Base-by-base conservation (phyloP, 129 eudicot species). In the Tanacetum coccineum region DNA sequence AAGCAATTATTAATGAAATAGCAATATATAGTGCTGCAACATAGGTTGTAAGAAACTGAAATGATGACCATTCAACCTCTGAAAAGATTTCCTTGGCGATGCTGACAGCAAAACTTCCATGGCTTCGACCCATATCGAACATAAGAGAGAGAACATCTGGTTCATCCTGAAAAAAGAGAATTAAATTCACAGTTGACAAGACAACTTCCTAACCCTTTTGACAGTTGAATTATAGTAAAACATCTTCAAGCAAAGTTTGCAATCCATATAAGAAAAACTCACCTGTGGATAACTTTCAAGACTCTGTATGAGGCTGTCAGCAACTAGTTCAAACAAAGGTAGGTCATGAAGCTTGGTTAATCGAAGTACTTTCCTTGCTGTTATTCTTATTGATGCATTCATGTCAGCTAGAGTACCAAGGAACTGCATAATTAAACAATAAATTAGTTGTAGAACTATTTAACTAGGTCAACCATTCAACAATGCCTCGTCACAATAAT, bases 221-320 rank as follows among this genome's bases (percentile, higher is more conserved):
- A 13, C 48, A 51, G 12, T 21, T 19, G 36, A 30, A 15, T 3
- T 18, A 46, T 28, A 17, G 61, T 22, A 3, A 36, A 32, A 51
- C 58, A 11, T 30, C 61, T 9, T 11, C 32, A 54, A 15, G 28
- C 13, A 58, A 9, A 17, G 13, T 6, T 14, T 1, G 5, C 4
- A n/a, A 58, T 54, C 18, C 1, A 20, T 42, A 25, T 32, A 79
- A 28, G 49, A 61, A 58, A 11, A 58, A 70, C 77, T 39, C 36
- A 92, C 96, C 87, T 88, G 90, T 20, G 95, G 89, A 82, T 81
- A 80, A 18, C 59, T 54, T 52, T 86, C 84, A 75, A 88, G 79
- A 73, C 83, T 86, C 47, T 69, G 69, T 17, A 88, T 74, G 32
- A 92, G 78, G 65, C 80, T 69, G 59, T 78, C 80, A 36, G 68